Base-by-base conservation (phyloP, 2,329 filamentous ascomycete species). In the Purpureocillium lavendulum region DNA sequence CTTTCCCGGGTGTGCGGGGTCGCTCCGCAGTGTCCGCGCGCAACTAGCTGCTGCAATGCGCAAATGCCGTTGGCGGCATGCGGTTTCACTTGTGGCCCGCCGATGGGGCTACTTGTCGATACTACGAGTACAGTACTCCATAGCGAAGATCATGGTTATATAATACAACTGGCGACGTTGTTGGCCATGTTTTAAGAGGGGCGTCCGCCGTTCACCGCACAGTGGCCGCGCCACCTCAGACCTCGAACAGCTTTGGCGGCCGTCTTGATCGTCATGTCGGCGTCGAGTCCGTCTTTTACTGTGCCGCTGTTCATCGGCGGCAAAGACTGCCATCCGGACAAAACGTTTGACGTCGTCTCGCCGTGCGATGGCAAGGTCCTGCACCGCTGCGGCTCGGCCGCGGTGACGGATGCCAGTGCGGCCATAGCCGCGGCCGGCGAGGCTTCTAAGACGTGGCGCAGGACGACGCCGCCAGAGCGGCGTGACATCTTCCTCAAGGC, bases 401-500 rank as follows among this genome's bases (percentile, higher is more conserved):
- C 71, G 30, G 73, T 74, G 35, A 60, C 65, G 3, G 67, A 75
- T 46, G 80, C 80, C 21, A 60, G 73, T 14, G 60, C 65, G 9
- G 73, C 80, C 9, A 60, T 70, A 39, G 49, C 58, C 18, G 61
- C 68, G 6, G 84, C 85, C 1, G 66, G 78, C n/a, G 66, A 68
- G 12, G 85, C 87, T 1, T 82, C 86, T 59, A 73, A 72, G 33
- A 62, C 71, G 42, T 94, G 87, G 87, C 70, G 73, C 33, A 74
- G 73, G 47, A 74, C 74, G 3, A 77, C 75, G 34, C 74, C 80
- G 1, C 54, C 65, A 17, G 55, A 69, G 17, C 81, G 84, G 30
- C 78, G 84, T 29, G 75, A 82, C 47, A 77, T 94, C 46, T 70
- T 94, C 42, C 64, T 83, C 42, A 79, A 77, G 55, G 80, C 83